Evolutionary conservation across 2,329 filamentous ascomycete species (phyloP), one percentile per base, ranked within the genome.

Genomic region (Calycina herbarum): DNA sequence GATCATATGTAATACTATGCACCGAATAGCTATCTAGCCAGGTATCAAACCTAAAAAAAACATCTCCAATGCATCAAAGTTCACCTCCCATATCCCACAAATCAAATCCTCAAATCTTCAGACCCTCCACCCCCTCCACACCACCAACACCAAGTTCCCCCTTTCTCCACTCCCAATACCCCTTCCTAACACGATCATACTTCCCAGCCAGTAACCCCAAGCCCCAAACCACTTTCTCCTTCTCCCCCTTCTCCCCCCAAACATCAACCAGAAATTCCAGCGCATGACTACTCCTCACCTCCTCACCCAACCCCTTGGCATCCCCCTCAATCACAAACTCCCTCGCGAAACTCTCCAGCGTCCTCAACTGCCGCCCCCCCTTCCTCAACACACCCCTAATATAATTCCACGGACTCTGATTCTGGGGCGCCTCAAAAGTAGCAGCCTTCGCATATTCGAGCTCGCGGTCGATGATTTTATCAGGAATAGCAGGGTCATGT

Each of bases 341-440:
- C 66, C 77, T 77, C 0, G 80, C 81, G 72, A 87, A 88, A 17
- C 74, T 80, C 66, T 81, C 79, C 5, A 83, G 77, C 1, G 75
- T 78, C 1, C 70, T 76, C 33, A 88, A 73, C 59, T 78, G 73
- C 35, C 88, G 77, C 0, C 83, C 87, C 0, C 86, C 87, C 73
- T 92, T 91, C 66, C 83, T 83, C 66, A 96, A 77, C 58, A 93
- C 87, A 2, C 92, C 95, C 38, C 88, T 83, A 15, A 97, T 81
- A 78, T 97, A 99, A 77, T 93, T 95, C 95, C 95, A 99, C 1
- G 93, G 86, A 71, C 91, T 94, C 77, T 93, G 91, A 78, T 98
- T 99, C 83, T 98, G 94, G 57, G 95, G 95, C 51, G 94, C 93
- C 68, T 90, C 81, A 40, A 81, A 78, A 67, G 96, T 92, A 75